These are phyloP conservation scores for Neurospora cerealis DNA, from an alignment of 495 filamentous ascomycete species.

Conservation along the genomic window DNA sequence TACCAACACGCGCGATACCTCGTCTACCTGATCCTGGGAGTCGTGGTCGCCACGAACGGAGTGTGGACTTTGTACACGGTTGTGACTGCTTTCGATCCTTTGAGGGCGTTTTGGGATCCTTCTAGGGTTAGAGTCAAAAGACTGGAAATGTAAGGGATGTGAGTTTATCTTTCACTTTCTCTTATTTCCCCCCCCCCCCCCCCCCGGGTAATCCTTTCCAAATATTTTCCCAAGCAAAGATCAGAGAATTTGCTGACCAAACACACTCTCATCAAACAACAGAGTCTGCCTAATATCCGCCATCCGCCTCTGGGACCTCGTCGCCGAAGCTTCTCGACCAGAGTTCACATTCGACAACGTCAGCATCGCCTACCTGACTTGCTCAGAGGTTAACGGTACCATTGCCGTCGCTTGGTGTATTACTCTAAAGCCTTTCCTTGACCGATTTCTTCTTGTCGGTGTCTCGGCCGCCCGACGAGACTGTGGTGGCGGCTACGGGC, in stretches of 20 bases:
- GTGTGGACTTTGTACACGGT: conserved; percentile 14
- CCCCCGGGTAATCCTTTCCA: not conserved
- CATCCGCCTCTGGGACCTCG: conserved; percentile 21
- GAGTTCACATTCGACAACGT: conserved; percentile 19
- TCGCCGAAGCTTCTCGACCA: conserved; percentile 2
- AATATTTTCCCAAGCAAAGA: not conserved
- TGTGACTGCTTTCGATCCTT: conserved; percentile 14
- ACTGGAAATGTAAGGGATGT: conserved; percentile 11
- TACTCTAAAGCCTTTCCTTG: conserved; percentile 19
- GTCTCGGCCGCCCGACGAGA: not conserved
- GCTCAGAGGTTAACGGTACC: conserved; percentile 25
- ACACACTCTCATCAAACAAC: not conserved
- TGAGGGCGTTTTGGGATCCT: conserved; percentile 10
- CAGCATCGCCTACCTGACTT: conserved; percentile 18
- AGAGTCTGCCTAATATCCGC: conserved; percentile 17
- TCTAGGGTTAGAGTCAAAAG: not conserved
- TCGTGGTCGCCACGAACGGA: conserved; percentile 12
- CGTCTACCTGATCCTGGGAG: conserved; percentile 8
- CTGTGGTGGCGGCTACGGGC: not conserved
- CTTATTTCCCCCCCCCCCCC: too few relatives aligned
- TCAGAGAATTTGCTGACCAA: not conserved
- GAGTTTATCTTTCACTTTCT: not conserved
- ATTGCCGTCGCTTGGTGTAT: conserved; percentile 27
- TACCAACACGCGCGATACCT: conserved; percentile 13
- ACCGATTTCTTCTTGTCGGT: not conserved